Base-by-base conservation (phyloP, 2,329 filamentous ascomycete genomes). In the Sporothrix dimorphospora region DNA sequence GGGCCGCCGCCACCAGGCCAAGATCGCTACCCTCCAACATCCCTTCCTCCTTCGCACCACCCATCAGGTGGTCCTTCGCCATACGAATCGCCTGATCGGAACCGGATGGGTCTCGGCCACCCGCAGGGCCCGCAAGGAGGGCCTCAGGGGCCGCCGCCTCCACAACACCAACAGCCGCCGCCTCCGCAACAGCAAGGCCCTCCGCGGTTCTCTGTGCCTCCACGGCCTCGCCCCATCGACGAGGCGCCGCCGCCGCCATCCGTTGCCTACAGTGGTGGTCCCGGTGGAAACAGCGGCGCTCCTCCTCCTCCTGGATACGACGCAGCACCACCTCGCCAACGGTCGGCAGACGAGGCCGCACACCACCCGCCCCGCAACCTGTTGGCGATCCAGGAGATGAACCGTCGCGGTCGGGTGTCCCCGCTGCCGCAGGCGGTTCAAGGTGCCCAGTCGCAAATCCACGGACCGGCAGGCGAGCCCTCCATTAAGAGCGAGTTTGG, bases 401-500 rank as follows among this genome's bases (percentile, higher is more conserved):
- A 94, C 78, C 90, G 93, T 70, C 92, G 91, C 75, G 94, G 94
- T 1, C 90, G 94, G 66, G 87, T 94, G 51, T 98, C 95, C 9
- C 95, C 95, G 1, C 84, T 98, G 19, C 95, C 95, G 0, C 95
- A 98, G 80, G 94, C 95, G 27, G 94, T 98, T 0, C 94, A 98
- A 79, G 95, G 95, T 27, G 94, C 93, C 1, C 94, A 97, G 79
- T 89, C 91, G 19, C 92, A 94, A 77, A 88, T 92, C 51, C 87
- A 92, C 70, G 93, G 92, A 3, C 93, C 94, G 6, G 89, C 90
- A 16, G 92, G 91, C 19, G 94, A 97, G 79, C 92, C 94, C 12
- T 92, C 92, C 57, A 97, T 98, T 78, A 97, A 98, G 85, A 97
- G 91, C 79, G 95, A 98, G 79, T 94, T 98, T 79, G 94, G 94